Evolutionary conservation across 1,284 basidiomycete species (phyloP), one percentile per base, ranked within the genome.

Genomic region (Leucoagaricus sp.): DNA sequence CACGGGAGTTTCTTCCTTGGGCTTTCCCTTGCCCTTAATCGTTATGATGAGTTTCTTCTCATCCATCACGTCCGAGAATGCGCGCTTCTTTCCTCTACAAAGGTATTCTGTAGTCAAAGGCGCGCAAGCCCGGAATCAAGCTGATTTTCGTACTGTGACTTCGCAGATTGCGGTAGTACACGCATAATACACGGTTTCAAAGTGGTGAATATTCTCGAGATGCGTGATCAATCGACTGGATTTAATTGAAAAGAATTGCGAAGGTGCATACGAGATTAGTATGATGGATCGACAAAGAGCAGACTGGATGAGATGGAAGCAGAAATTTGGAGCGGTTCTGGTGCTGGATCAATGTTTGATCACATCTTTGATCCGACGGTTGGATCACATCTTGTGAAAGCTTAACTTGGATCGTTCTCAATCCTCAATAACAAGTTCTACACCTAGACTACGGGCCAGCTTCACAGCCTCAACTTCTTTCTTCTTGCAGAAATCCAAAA

Each of bases 341-440:
- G 9, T 15, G 29, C 31, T 36, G 23, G 17, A 46, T 38, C 34
- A 33, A 53, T n/a, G 15, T 47, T 33, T 53, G 52, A 53, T 53
- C 25, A 33, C 33, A 3, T n/a, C 13, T 36, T 10, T 38, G 44
- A 47, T 53, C 52, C 44, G 52, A n/a, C n/a, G n/a, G n/a, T n/a
- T n/a, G n/a, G n/a, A n/a, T n/a, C n/a, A n/a, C n/a, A n/a, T n/a
- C n/a, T n/a, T n/a, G n/a, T n/a, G n/a, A n/a, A n/a, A n/a, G n/a
- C n/a, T n/a, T n/a, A n/a, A n/a, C n/a, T n/a, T n/a, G n/a, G 12
- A 19, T 28, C 23, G 21, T 17, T 44, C 51, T 47, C 31, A 46
- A 4, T 78, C 77, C 50, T 82, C 80, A 1, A 84, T 71, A 12
- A 83, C 70, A 34, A 86, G 64, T 44, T 83, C 78, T 17, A 56